Conservation (phyloP, 805 yeast species). For the Kuraishia borneana region DNA sequence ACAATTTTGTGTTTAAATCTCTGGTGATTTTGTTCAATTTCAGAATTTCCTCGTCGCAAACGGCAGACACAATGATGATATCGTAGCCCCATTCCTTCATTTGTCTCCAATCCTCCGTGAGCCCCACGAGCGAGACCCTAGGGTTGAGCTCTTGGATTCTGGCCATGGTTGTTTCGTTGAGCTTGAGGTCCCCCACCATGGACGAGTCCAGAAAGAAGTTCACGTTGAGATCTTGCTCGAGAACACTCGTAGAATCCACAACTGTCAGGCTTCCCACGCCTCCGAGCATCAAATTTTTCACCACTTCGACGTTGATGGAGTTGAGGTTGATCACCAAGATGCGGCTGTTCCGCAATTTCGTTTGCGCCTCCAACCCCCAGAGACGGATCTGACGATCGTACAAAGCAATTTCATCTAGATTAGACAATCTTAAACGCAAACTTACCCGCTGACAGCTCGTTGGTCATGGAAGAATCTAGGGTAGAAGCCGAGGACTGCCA, state of each 20-base stretch:
- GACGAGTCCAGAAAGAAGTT: slow-evolving; percentile 60
- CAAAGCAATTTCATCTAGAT: slow-evolving; percentile 70
- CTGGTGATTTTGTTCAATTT: slow-evolving; percentile 49
- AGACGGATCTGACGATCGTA: slow-evolving; percentile 91
- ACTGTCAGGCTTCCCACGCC: slow-evolving; percentile 78
- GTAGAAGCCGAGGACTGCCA: too few relatives aligned
- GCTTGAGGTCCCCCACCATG: slow-evolving; percentile 45
- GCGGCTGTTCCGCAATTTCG: slow-evolving; percentile 58
- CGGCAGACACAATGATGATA: slow-evolving; percentile 67
- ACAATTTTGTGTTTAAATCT: slow-evolving; percentile 47
- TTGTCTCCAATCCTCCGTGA: slow-evolving; percentile 18
- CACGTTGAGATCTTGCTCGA: slow-evolving; percentile 53
- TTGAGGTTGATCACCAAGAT: slow-evolving; percentile 64
- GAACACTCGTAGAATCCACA: slow-evolving; percentile 43
- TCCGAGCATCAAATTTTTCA: slow-evolving; percentile 77
- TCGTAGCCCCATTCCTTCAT: slow-evolving; percentile 35
- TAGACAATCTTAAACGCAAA: not conserved
- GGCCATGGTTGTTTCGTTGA: slow-evolving; percentile 35
- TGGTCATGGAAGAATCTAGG: too few relatives aligned
- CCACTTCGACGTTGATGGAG: slow-evolving; percentile 71
- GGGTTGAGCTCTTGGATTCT: slow-evolving; percentile 69
- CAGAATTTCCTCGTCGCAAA: slow-evolving; percentile 27
- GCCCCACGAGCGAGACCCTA: slow-evolving; percentile 49
- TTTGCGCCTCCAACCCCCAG: slow-evolving; percentile 95
- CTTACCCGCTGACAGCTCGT: slow-evolving; percentile 1